Base-by-base conservation (phyloP, 208 protist species). In the Acanthamoeba rhysodes region DNA sequence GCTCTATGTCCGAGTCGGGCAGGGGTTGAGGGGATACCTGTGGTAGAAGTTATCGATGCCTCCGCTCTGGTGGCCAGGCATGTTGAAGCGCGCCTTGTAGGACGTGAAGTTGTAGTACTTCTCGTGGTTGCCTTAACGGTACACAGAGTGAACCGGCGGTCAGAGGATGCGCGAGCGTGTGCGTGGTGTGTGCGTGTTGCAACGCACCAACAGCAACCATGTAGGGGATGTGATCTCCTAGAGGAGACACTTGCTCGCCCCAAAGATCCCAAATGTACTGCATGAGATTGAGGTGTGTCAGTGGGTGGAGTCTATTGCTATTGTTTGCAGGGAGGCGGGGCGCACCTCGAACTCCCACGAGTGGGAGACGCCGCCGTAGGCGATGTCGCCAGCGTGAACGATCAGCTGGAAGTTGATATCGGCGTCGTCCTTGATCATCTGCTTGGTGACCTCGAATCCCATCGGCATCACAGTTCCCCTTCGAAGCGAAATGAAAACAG, bases 51-150 rank as follows among this genome's bases (percentile, higher is more conserved):
- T 90, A 20, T 48, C 84, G 20, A 90, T 72, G 41, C 84, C 84
- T 57, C 84, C 84, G 59, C 84, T 90, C 84, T 90, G 32, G 32
- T 90, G 57, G 50, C 84, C 84, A 34, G 84, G 84, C 84, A 90
- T 90, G 53, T 90, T 62, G 84, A 90, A 90, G 59, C 84, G 84
- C 29, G 50, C 57, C 57, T 90, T 70, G 59, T 90, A 90, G 84
- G 84, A 90, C 50, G 84, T 68, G 37, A 90, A 90, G 84, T 90
- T 90, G 59, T 90, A 90, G 84, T 90, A 90, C 59, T 90, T 90
- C 29, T 90, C 84, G 34, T 90, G 84, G 84, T 90, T 90, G 53
- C 84, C 80, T 88, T 12, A 0, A n/a, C n/a, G 14, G 24, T 18
- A 24, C 7, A 78, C 2, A 41, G 34, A 41, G 8, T 45, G 3